Base-by-base conservation (phyloP, 257 asterid genomes). In the Scutellaria galericulata region DNA sequence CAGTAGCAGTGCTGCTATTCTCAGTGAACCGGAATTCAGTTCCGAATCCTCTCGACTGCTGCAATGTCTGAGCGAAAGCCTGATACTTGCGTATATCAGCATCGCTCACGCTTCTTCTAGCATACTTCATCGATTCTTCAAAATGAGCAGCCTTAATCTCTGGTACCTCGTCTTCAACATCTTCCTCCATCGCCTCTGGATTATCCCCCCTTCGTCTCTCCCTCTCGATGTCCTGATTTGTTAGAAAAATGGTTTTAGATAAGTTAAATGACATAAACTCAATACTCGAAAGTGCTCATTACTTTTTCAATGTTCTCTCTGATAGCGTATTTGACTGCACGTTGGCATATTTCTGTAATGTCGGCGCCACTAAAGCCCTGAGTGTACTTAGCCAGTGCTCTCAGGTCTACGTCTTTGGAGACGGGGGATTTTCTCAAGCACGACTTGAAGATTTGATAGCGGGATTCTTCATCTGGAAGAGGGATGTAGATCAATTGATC, bases 131-230 rank as follows among this genome's bases (percentile, higher is more conserved):
- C 0, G 93, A 85, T 51, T 87, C 93, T 58, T 85, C 90, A 12
- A 87, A 85, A 39, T 87, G 93, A 12, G 84, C 77, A 6, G 89
- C 77, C 67, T 75, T 87, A 27, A 87, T 87, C 79, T 83, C 89
- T 0, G 90, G 73, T 11, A 80, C 83, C 83, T 85, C 90, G 7
- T 87, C 90, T 20, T 82, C 84, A 1, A 72, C 60, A 13, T 87
- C 91, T 79, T 88, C 94, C 77, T 88, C 94, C 94, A 88, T 86
- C 12, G 91, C 87, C 79, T 83, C 91, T 0, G 90, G 89, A 39
- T 85, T 77, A 62, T 77, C 89, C 0, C 77, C 41, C 60, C 81
- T 80, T 20, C 83, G 80, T 61, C 56, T 82, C 78, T 85, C 89
- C 85, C 74, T 86, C 76, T 86, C 88, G 12, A 82, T 81, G 61